Conservation (phyloP, 1,284 basidiomycete species). For the Ceratobasidium sp. region DNA sequence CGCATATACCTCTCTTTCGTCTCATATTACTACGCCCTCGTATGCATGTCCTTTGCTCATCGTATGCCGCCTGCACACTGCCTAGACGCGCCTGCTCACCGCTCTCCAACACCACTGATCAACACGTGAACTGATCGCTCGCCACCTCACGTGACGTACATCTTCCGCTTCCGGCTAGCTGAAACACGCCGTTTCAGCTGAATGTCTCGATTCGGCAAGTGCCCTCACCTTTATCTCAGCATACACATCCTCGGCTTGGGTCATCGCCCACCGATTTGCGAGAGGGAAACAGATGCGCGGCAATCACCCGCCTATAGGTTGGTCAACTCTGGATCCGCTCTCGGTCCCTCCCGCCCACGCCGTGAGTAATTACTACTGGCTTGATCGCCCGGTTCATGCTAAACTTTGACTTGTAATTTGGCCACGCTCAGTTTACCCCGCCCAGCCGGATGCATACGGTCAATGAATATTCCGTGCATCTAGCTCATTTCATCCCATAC, state of each 20-base stretch:
- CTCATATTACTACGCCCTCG: background rate
- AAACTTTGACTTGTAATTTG: no score
- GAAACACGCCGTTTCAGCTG: conserved; percentile 28
- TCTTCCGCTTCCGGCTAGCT: background rate
- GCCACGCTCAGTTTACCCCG: no score
- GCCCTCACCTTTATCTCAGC: conserved; percentile 22
- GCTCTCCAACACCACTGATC: conserved; percentile 13
- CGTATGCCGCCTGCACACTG: background rate
- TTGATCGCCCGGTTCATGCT: background rate
- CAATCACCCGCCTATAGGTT: conserved; percentile 10
- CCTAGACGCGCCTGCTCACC: background rate
- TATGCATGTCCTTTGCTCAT: background rate
- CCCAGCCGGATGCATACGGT: no score
- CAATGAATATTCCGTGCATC: no score
- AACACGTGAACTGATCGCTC: conserved; percentile 6
- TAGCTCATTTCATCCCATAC: no score
- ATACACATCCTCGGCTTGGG: background rate
- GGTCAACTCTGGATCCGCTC: background rate
- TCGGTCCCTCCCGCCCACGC: no score
- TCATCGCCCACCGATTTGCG: background rate
- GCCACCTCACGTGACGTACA: background rate
- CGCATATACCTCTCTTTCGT: background rate
- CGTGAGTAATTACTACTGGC: background rate
- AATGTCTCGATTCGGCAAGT: conserved; percentile 9
- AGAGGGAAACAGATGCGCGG: no score